Base-by-base conservation (phyloP, 2,329 filamentous ascomycete species). In the Chaetomium sp. region DNA sequence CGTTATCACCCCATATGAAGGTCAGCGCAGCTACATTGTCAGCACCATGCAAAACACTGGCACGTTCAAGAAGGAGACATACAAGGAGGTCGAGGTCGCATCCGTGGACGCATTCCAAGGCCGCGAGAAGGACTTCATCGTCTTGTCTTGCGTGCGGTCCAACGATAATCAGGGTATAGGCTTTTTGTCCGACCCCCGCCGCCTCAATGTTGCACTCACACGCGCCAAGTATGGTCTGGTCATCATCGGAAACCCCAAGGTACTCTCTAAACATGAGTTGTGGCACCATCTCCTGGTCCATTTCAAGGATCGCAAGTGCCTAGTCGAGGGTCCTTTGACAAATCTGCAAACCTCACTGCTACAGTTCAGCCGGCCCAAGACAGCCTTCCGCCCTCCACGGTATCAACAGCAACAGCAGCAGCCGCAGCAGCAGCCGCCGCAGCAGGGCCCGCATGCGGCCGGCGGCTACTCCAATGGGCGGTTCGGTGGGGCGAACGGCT, bases 81-180 rank as follows among this genome's bases (percentile, higher is more conserved):
- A 99, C 79, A 97, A 97, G 74, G 92, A 97, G 68, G 92, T 99
- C 32, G 94, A 99, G 71, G 94, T 99, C 42, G 94, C 94, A 4
- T 97, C 92, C 0, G 94, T 99, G 40, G 94, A 99, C 76, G 94
- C 94, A 19, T 99, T 99, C 80, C 94, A 99, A 70, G 94, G 94
- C 52, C 88, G 94, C 77, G 94, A 99, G 74, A 99, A 99, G 76
- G 94, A 99, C 69, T 99, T 96, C 67, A 99, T 99, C 66, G 91
- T 99, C 41, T 79, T 99, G 36, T 97, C 94, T 59, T 99, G 94
- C 68, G 94, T 99, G 50, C 89, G 94, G 69, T 97, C 92, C 69
- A 99, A 99, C 70, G 94, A 99, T 66, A 95, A 97, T 70, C 94
- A 99, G 71, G 94, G 94, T 63, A 99, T 99, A 66, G 94, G 94